Evolutionary conservation across 2,329 filamentous ascomycete genomes (phyloP), one percentile per base, ranked within the genome.

Genomic region (Colletotrichum sp.): DNA sequence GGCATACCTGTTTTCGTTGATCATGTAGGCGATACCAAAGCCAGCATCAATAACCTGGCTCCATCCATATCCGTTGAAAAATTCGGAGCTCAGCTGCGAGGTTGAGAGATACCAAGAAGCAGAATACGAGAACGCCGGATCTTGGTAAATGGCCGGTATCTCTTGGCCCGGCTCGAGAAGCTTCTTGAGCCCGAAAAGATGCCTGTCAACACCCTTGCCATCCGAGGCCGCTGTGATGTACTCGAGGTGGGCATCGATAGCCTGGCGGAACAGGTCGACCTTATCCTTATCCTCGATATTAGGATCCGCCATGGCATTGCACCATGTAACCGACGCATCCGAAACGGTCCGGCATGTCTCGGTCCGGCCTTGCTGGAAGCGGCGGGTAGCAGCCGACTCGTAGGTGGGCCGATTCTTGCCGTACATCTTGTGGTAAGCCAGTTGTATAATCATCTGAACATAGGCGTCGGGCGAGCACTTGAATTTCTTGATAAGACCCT

Each of bases 31-130:
- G 83, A 99, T 98, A 78, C 97, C 97, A 86, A 97, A 99, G 34
- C 97, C 97, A 76, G 94, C 95, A 82, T 98, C 96, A 71, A 98
- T 94, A 68, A 99, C 97, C 88, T 99, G 96, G 83, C 94, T 97
- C 97, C 97, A 99, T 61, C 97, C 97, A 85, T 99, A 99, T 28
- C 97, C 97, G 84, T 99, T 99, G 87, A 98, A 99, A 89, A 95
- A 98, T 88, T 99, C 97, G 38, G 94, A 96, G 86, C 94, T 97
- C 83, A 99, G 88, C 88, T 99, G 97, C 76, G 93, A 95, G 32
- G 93, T 95, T 32, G 94, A 96, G 75, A 99, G 89, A 86, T 93
- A 98, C 97, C 97, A 99, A 16, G 93, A 95, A 82, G 90, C 89
- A 75, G 93, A 96, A 89, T 98, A 99, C 6, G 86, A 83, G 84